Percentiles rank a stretch among this genome's conserved stretches.
phyloP scores from a whole-genome alignment of 371 early-diverging fungal species.

The Circinella minor region DNA sequence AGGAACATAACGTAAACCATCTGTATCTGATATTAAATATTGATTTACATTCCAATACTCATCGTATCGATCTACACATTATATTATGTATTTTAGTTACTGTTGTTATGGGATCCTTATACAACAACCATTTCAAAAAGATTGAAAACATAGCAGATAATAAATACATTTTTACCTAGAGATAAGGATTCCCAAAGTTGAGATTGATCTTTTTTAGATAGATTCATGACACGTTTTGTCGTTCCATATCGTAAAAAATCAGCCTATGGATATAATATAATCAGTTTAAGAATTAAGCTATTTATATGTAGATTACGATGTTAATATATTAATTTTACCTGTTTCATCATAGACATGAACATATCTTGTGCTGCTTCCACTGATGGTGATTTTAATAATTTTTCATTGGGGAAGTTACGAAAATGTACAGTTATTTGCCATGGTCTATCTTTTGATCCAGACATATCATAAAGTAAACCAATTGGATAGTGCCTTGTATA shows the following conservation, averaged over 20 bases:
- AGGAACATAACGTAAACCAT: constrained; percentile 55
- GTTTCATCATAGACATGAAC: constrained; percentile 83
- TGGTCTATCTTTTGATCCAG: constrained; percentile 43
- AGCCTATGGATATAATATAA: constrained; percentile 43
- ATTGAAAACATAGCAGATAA: too few relatives aligned
- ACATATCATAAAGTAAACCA: constrained; percentile 71
- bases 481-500: constrained; percentile 76
- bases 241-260: constrained; percentile 75
- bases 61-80: constrained; percentile 54
- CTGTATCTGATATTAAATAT: constrained; percentile 47
- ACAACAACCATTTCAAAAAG: too few relatives aligned
- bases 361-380: constrained; percentile 65
- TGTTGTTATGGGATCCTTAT: too few relatives aligned
- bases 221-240: constrained; percentile 76
- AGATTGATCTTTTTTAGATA: constrained; percentile 74
- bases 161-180: constrained; percentile 39
- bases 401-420: constrained; percentile 61
- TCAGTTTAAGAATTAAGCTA: too few relatives aligned
- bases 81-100: too few relatives aligned
- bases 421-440: constrained; percentile 72
- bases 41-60: constrained; percentile 71
- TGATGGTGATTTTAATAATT: constrained; percentile 57
- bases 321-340: constrained; percentile 39
- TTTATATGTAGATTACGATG: too few relatives aligned
- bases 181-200: constrained; percentile 70